Percentiles rank a stretch among this genome's conserved stretches.
phyloP scores from a whole-genome alignment of 176 grass and related monocot genomes.

The Pontederia paniculata region DNA sequence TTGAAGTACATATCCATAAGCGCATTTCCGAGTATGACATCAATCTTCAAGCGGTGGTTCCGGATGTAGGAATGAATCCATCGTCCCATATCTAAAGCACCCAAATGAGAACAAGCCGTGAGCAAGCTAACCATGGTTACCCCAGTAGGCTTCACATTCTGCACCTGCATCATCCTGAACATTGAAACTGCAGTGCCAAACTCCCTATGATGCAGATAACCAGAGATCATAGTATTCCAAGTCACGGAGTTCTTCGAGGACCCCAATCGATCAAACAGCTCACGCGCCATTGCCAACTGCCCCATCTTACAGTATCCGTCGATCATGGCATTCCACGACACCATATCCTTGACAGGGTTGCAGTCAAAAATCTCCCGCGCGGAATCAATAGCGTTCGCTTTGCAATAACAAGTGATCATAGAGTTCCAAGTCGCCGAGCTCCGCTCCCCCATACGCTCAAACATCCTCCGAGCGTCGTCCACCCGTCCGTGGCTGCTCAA shows the following conservation, averaged over 20 bases:
- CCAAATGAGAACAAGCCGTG: slow-evolving; percentile 13
- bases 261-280: slow-evolving; percentile 12
- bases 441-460: not conserved
- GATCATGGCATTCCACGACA: slow-evolving; percentile 14
- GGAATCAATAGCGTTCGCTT: slow-evolving; percentile 1
- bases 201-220: slow-evolving; percentile 8
- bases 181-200: slow-evolving; percentile 2
- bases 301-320: slow-evolving; percentile 20
- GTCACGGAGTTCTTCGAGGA: slow-evolving; percentile 3
- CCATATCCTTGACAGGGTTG: slow-evolving; percentile 15
- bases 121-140: slow-evolving; percentile 16
- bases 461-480: slow-evolving; percentile 4
- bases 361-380: slow-evolving; percentile 3
- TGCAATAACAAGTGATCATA: slow-evolving; percentile 21
- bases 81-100: slow-evolving; percentile 7
- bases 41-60: slow-evolving; percentile 9
- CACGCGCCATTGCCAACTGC: slow-evolving; percentile 4
- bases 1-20: slow-evolving; percentile 23
- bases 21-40: slow-evolving; percentile 14
- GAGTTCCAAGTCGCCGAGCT: slow-evolving; percentile 15
- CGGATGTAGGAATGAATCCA: slow-evolving; percentile 13
- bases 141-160: slow-evolving; percentile 14
- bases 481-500: not conserved
- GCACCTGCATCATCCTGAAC: slow-evolving; percentile 11
- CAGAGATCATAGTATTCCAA: slow-evolving; percentile 19